A percentile compares a stretch with the other conserved stretches of the same genome.
These are phyloP conservation scores for Calamus simplicifolius DNA, from an alignment of 176 grass and related monocot genomes.

Conservation along the genomic window DNA sequence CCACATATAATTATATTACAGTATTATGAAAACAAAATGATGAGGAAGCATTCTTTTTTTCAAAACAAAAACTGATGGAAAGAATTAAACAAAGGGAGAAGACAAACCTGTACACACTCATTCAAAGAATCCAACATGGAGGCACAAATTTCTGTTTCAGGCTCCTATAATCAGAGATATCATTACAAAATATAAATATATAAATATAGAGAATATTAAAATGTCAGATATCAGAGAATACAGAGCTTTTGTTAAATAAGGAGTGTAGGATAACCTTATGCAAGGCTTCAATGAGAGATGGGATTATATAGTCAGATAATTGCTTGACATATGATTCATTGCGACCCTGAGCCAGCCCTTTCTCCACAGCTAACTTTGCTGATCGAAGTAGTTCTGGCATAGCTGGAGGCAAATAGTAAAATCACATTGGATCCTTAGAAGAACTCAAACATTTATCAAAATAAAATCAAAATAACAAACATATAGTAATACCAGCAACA, in stretches of 20 bases:
- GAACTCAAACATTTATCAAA: background rate
- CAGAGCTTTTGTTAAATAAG: background rate
- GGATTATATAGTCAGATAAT: constrained; percentile 93
- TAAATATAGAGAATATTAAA: background rate
- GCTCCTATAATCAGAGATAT: constrained; percentile 38
- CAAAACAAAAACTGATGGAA: too few species aligned
- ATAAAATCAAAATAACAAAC: constrained; percentile 2
- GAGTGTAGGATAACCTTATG: constrained; percentile 58
- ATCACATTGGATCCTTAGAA: background rate
- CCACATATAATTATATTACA: too few species aligned
- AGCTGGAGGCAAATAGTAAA: constrained; percentile 39
- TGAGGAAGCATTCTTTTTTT: too few species aligned
- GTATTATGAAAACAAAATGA: too few species aligned
- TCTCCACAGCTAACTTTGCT: constrained; percentile 91
- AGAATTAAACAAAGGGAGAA: background rate
- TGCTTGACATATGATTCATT: constrained; percentile 94
- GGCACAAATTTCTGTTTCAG: constrained; percentile 91
- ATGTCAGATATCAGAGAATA: background rate
- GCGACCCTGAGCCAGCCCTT: constrained; percentile 74
- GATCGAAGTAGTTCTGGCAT: constrained; percentile 94
- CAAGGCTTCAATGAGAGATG: constrained; percentile 91
- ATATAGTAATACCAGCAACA: constrained; percentile 63
- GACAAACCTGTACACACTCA: constrained; percentile 83
- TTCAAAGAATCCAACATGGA: constrained; percentile 93
- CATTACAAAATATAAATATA: background rate